Base-by-base conservation (phyloP, 495 filamentous ascomycete species). In the Xylaria scruposa region DNA sequence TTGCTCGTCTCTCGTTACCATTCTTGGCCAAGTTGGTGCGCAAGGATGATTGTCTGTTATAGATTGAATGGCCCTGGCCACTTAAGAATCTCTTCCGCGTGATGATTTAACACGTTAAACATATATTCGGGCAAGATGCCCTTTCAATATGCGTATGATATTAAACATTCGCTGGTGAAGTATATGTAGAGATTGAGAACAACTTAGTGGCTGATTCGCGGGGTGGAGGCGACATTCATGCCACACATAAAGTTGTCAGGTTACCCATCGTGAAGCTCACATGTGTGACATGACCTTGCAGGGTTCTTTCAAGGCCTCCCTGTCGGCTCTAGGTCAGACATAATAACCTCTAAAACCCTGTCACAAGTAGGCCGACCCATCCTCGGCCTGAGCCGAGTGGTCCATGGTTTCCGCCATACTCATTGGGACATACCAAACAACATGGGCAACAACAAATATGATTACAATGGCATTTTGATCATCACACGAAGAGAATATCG, bases 331-430 rank as follows among this genome's bases (percentile, higher is more conserved):
- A 67, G 72, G 74, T 71, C 63, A 73, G 75, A 74, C 53, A 76
- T 72, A 77, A 79, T 75, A 78, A 73, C 72, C 72, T 79, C 72
- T 78, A 74, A 75, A 71, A 78, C 77, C 77, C 73, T 79, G 77
- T 73, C 73, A 73, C 72, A 74, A 74, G 60, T 74, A 78, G 75
- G 68, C 64, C 74, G 68, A 70, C 54, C 72, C 70, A 75, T 78
- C 68, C 73, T 79, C 77, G 77, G 77, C 75, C 75, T 77, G 77
- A 76, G 77, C 77, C 77, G 77, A 79, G 73, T 75, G 72, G 72
- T 65, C 72, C 68, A 64, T 71, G 59, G 36, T 60, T 66, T 71
- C 68, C 66, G 75, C 36, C 38, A 21, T 42, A n/a, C 54, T 44
- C n/a, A 7, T 24, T 40, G 24, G 46, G 21, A 38, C 29, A 46